Conservation (phyloP, 2,329 filamentous ascomycete genomes). For the Ophidiomyces ophidiicola region DNA sequence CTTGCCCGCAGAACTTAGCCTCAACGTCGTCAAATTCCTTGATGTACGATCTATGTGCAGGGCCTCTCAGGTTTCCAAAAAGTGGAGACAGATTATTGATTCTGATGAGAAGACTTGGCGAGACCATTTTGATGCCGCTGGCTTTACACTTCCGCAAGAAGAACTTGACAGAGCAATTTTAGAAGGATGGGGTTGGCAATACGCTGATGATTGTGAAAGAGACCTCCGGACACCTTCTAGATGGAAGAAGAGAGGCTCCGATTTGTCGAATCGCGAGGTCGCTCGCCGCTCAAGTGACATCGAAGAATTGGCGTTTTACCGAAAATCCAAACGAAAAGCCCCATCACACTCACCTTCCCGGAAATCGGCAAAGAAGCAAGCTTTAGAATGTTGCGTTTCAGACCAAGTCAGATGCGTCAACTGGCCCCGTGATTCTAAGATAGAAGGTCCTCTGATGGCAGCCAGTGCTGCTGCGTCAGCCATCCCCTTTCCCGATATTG, state of each 20-base stretch:
- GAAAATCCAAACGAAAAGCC: conserved; percentile 39
- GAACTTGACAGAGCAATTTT: conserved; percentile 75
- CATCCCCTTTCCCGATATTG: conserved; percentile 69
- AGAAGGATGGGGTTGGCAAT: conserved; percentile 97
- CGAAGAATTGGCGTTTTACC: conserved; percentile 8
- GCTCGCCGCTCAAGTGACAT: conserved; percentile 14
- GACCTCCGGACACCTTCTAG: conserved; percentile 54
- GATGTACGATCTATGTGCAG: conserved; percentile 76
- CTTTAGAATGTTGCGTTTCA: conserved; percentile 27
- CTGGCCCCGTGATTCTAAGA: conserved; percentile 36
- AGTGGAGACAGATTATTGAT: conserved; percentile 83
- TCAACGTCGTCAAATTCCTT: conserved; percentile 78
- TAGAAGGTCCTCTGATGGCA: conserved; percentile 65
- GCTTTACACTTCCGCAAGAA: conserved; percentile 62
- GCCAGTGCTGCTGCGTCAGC: conserved; percentile 73
- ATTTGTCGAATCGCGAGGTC: conserved; percentile 17
- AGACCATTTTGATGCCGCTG: conserved; percentile 73
- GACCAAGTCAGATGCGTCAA: conserved; percentile 32
- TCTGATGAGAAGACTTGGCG: conserved; percentile 95
- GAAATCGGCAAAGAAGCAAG: conserved; percentile 48
- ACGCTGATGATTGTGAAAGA: conserved; percentile 67
- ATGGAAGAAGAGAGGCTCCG: conserved; percentile 30
- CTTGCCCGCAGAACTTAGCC: conserved; percentile 72
- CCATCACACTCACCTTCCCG: conserved; percentile 33
- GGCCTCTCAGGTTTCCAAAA: conserved; percentile 84